phyloP scores from a whole-genome alignment of 768 basidiomycete species.

The Suillus cothurnatus region DNA sequence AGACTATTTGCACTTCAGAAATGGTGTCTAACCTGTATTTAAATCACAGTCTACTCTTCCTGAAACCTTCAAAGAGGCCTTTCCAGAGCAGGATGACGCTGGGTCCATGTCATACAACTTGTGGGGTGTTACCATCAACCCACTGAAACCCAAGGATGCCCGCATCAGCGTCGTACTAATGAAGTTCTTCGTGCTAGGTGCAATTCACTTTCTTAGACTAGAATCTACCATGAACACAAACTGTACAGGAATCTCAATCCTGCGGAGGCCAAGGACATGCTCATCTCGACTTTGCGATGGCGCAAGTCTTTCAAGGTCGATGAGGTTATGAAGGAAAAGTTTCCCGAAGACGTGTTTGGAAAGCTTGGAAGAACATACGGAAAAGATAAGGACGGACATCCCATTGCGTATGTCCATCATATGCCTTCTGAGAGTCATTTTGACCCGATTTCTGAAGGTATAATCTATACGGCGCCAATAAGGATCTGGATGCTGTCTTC shows the following conservation, averaged over 20 bases:
- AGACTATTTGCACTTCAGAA: neutral
- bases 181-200: conserved; percentile 83
- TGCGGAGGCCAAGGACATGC: conserved; percentile 60
- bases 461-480: conserved; percentile 75
- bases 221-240: neutral
- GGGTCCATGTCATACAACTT: conserved; percentile 53
- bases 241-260: conserved; percentile 51
- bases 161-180: conserved; percentile 74
- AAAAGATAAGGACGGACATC: conserved; percentile 68
- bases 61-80: conserved; percentile 58
- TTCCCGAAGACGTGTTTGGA: conserved; percentile 65
- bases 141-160: conserved; percentile 55
- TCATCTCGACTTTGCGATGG: conserved; percentile 72
- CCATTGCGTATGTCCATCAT: conserved; percentile 58
- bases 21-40: conserved; percentile 12
- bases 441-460: conserved; percentile 46
- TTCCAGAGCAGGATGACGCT: conserved; percentile 56
- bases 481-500: conserved; percentile 71
- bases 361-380: conserved; percentile 66
- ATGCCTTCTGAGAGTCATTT: neutral
- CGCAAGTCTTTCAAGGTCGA: conserved; percentile 66
- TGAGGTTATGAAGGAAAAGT: conserved; percentile 58
- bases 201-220: conserved; percentile 9
- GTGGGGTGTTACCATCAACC: conserved; percentile 76
- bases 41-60: conserved; percentile 42